Conservation (phyloP, 202 grass and related monocot species). For the Setaria italica region DNA sequence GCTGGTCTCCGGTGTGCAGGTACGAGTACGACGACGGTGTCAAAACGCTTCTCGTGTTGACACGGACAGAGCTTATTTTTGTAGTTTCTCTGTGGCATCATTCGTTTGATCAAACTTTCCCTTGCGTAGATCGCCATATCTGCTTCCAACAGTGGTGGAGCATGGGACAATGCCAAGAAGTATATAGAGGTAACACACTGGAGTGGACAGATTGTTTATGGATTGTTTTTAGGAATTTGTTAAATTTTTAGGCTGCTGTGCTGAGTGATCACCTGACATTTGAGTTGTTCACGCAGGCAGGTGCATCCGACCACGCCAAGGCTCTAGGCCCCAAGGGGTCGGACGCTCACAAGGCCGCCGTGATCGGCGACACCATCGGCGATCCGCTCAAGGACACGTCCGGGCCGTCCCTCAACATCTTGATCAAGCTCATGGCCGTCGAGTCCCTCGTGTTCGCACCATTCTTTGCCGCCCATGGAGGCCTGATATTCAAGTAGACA, state of each 20-base stretch:
- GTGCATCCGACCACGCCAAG: constrained; percentile 81
- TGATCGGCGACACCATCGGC: constrained; percentile 64
- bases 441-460: constrained; percentile 66
- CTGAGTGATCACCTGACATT: not conserved
- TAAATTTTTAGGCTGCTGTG: not conserved
- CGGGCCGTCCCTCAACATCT: constrained; percentile 63
- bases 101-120: not conserved
- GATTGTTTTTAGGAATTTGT: not conserved
- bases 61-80: not conserved
- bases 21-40: not conserved
- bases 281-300: constrained; percentile 46
- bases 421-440: constrained; percentile 73
- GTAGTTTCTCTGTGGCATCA: not conserved
- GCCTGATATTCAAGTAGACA: constrained; percentile 59
- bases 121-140: constrained; percentile 56
- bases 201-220: not conserved
- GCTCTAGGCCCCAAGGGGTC: constrained; percentile 59
- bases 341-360: constrained; percentile 63
- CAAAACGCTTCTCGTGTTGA: not conserved
- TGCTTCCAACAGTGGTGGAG: constrained; percentile 64
- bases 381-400: constrained; percentile 74
- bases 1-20: constrained; percentile 58
- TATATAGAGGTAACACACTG: constrained; percentile 51
- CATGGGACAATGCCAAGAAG: constrained; percentile 82
- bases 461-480: constrained; percentile 74